A percentile compares a stretch with the other conserved stretches of the same genome.
Evolutionary conservation across 2,329 filamentous ascomycete genomes (phyloP).

Genomic region (Fusarium kyushuense): DNA sequence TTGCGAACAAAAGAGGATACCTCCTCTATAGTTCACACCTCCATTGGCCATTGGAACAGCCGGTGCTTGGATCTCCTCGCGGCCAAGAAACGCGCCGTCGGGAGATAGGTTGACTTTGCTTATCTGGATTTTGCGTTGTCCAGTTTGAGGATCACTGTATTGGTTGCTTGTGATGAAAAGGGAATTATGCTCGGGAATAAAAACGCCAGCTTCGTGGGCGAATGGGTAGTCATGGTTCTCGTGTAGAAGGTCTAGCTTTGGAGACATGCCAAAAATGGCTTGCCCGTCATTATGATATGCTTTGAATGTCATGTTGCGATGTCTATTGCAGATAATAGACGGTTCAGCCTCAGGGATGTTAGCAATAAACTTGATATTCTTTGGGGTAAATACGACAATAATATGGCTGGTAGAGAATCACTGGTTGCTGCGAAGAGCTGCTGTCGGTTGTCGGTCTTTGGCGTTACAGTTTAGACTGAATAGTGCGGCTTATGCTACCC

Average conservation of each 20-base stretch:
- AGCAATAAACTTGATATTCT: neutral
- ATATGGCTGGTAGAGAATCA: neutral
- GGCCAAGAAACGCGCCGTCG: conserved; percentile 27
- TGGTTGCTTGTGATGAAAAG: conserved; percentile 54
- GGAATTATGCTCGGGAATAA: conserved; percentile 46
- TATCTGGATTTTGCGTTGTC: conserved; percentile 49
- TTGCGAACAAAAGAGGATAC: conserved; percentile 58
- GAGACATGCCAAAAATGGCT: conserved; percentile 52
- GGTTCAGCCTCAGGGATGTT: neutral
- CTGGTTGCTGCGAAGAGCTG: neutral
- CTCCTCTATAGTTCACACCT: conserved; percentile 59
- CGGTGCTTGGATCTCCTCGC: conserved; percentile 52
- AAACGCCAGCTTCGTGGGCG: conserved; percentile 62
- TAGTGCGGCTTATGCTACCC: conserved; percentile 8
- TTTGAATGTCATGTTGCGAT: conserved; percentile 11
- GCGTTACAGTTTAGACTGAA: neutral
- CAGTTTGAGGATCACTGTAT: conserved; percentile 38
- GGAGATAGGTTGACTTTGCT: conserved; percentile 43
- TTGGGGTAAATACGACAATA: neutral
- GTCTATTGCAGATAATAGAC: too few species aligned
- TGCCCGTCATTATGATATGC: conserved; percentile 28
- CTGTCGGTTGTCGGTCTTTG: conserved; percentile 9
- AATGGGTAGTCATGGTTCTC: conserved; percentile 58
- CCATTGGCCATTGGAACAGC: conserved; percentile 61
- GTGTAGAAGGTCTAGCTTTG: conserved; percentile 54